Evolutionary conservation across 1,284 basidiomycete species (phyloP).

Genomic region (Moniliophthora roreri): DNA sequence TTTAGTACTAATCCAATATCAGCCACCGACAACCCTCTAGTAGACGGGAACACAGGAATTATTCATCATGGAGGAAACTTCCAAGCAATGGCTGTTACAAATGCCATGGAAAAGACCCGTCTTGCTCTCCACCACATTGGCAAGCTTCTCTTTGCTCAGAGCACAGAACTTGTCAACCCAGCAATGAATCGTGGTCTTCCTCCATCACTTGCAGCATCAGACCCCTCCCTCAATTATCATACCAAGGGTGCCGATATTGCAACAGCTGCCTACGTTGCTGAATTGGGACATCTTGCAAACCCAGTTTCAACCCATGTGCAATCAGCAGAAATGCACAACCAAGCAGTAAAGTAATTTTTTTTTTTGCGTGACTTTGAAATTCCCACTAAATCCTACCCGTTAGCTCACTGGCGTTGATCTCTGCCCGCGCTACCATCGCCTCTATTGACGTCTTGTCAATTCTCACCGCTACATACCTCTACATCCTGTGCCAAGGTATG

Average conservation of each 20-base stretch:
- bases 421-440: constrained; percentile 75
- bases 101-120: constrained; percentile 87
- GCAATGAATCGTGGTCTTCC: constrained; percentile 82
- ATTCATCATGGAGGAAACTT: constrained; percentile 88
- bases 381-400: constrained; percentile 13
- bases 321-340: constrained; percentile 87
- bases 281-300: constrained; percentile 80
- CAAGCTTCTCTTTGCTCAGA: constrained; percentile 81
- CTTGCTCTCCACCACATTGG: constrained; percentile 81
- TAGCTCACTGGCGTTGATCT: constrained; percentile 80
- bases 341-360: constrained; percentile 72
- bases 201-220: constrained; percentile 76
- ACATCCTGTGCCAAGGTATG: constrained; percentile 70
- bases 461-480: constrained; percentile 74
- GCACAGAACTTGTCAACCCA: constrained; percentile 82
- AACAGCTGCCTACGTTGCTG: constrained; percentile 76
- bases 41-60: constrained; percentile 64
- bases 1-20: neutral
- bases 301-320: constrained; percentile 87
- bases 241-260: constrained; percentile 87
- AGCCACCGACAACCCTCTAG: constrained; percentile 77
- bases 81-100: constrained; percentile 85
- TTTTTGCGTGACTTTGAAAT: constrained; percentile 5
- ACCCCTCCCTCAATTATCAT: constrained; percentile 83
- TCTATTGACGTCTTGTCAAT: constrained; percentile 77